These are phyloP conservation scores for Eucalyptus albens DNA, from an alignment of 345 rosid species.

Conservation along the genomic window DNA sequence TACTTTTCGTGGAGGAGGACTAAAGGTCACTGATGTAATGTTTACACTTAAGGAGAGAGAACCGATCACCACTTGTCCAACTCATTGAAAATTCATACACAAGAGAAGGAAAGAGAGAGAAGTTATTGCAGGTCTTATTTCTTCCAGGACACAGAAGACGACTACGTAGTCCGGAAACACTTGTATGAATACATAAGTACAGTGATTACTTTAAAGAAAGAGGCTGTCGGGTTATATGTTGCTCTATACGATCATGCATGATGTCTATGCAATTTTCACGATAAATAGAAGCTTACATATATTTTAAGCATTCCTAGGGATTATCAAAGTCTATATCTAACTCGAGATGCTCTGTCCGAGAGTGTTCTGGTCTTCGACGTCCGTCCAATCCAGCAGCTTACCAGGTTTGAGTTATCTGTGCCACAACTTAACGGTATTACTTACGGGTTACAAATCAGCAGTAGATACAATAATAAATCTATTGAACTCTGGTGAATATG, in stretches of 20 bases:
- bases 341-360: neutral
- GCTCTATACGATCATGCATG: neutral
- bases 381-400: neutral
- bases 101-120: neutral
- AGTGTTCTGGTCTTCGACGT: neutral
- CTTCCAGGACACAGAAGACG: neutral
- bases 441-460: neutral
- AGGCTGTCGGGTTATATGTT: neutral
- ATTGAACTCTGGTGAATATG: neutral
- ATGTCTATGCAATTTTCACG: neutral
- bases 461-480: neutral
- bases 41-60: neutral
- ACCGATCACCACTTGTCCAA: neutral
- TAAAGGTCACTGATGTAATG: neutral
- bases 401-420: neutral
- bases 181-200: neutral
- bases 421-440: neutral
- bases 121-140: neutral
- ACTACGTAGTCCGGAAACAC: neutral
- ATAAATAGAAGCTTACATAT: neutral
- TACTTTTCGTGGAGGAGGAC: neutral
- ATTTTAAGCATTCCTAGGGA: neutral
- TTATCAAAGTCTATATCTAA: neutral
- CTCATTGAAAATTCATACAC: neutral
- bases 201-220: neutral